Conservation (phyloP, 371 early-diverging fungal genomes). For the Mucor irregularis region DNA sequence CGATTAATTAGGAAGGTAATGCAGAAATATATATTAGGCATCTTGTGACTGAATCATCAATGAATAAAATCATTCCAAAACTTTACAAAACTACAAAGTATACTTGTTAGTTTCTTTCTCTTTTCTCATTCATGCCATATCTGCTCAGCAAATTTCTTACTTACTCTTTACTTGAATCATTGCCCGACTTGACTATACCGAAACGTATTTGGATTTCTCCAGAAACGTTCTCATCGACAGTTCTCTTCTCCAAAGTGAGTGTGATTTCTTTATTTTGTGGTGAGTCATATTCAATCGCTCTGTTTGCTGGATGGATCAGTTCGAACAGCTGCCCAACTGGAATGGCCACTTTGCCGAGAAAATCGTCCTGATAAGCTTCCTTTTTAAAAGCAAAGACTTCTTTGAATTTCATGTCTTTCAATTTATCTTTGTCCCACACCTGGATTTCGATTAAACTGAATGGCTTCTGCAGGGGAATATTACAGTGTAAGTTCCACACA, state of each 20-base stretch:
- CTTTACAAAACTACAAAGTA: neutral
- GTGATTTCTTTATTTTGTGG: constrained; percentile 41
- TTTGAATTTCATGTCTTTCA: neutral
- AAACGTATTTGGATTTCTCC: constrained; percentile 41
- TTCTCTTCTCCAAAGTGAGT: constrained; percentile 31
- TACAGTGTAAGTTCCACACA: constrained; percentile 71
- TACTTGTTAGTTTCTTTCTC: neutral
- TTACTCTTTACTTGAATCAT: neutral
- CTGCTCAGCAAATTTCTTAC: neutral
- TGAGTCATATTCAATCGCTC: constrained; percentile 43
- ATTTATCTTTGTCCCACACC: constrained; percentile 54
- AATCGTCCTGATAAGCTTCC: constrained; percentile 56
- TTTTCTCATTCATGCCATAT: neutral
- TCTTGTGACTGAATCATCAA: too few relatives aligned
- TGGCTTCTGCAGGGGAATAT: constrained; percentile 53
- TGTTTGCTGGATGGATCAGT: constrained; percentile 33
- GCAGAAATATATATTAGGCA: neutral
- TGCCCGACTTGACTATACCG: constrained; percentile 26
- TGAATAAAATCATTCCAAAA: neutral
- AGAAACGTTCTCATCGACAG: constrained; percentile 36
- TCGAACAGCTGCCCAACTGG: constrained; percentile 53
- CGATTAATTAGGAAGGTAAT: constrained; percentile 19
- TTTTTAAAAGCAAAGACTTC: constrained; percentile 13
- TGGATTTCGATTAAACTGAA: constrained; percentile 45
- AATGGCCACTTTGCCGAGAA: constrained; percentile 61